Evolutionary conservation across 345 rosid species (phyloP), one percentile per base, ranked within the genome.

Genomic region (Populus alba): DNA sequence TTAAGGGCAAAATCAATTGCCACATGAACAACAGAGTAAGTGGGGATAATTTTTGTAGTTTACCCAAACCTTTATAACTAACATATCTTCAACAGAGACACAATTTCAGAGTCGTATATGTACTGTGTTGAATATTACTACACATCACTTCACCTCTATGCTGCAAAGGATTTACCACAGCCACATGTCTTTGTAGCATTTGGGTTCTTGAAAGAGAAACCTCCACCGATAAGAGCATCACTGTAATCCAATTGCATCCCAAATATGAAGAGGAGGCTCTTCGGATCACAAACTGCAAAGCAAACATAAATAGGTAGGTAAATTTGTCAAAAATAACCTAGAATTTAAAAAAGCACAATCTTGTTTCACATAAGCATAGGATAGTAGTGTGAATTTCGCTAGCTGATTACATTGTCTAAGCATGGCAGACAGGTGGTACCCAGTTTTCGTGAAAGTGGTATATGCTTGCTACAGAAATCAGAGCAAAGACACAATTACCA

Each of bases 241-340:
- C 98, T 95, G 87, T 93, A 92, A 85, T 95, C 99, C 77, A 95
- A 82, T 80, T 93, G 98, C 99, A 95, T 93, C n/a, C 98, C 99
- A 13, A 84, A 95, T 57, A 95, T 25, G 82, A 92, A 95, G 16
- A 95, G 99, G 69, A 95, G 96, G 88, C 99, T 95, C 89, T 95
- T 95, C 1, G 99, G 98, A 91, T 95, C 99, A 85, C 96, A 92
- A 76, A 95, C 99, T 95, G 95, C 90, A 87, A 81, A 75, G 80
- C 25, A 49, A 78, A 72, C 27, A 2, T 20, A 55, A 38, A 37
- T 41, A 20, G 8, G 61, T 23, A 47, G 57, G 43, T 15, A 22
- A 66, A 8, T 41, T 41, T 25, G n/a, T 4, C 39, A 17, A 29
- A 27, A 6, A 16, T 23, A 68, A 49, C 57, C 39, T 41, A 22